A percentile compares a stretch with the other conserved stretches of the same genome.
These are phyloP conservation scores for Dujonia santamariae DNA, from an alignment of 1,139 yeast species.

Conservation along the genomic window DNA sequence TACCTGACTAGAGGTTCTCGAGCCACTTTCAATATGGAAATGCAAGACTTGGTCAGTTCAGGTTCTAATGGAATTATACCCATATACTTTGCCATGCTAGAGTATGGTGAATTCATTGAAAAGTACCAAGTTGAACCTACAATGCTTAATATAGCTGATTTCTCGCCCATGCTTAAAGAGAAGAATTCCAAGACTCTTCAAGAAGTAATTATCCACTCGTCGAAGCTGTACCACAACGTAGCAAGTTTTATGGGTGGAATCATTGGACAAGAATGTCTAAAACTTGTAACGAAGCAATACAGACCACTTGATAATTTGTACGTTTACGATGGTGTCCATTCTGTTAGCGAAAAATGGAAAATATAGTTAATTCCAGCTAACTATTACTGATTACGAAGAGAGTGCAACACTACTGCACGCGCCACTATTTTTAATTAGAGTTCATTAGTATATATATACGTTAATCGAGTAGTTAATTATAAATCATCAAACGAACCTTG, in stretches of 20 bases:
- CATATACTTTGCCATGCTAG: slow-evolving; percentile 36
- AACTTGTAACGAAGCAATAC: slow-evolving; percentile 66
- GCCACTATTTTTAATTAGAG: too few species aligned
- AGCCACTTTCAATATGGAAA: slow-evolving; percentile 14
- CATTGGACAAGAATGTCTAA: slow-evolving; percentile 72
- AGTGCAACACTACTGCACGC: too few species aligned
- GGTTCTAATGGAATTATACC: slow-evolving; percentile 17
- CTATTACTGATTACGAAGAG: too few species aligned
- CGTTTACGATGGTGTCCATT: slow-evolving; percentile 64
- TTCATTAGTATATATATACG: slow-evolving; percentile 6
- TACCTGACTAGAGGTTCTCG: slow-evolving; percentile 37
- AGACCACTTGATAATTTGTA: slow-evolving; percentile 66
- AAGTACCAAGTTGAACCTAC: background rate
- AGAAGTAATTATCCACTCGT: slow-evolving; percentile 30
- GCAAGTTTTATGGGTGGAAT: slow-evolving; percentile 67
- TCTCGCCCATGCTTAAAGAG: background rate
- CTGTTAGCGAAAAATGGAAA: slow-evolving; percentile 51
- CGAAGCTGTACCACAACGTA: slow-evolving; percentile 31
- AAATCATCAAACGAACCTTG: slow-evolving; percentile 75
- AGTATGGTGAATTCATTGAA: slow-evolving; percentile 19
- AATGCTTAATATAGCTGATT: slow-evolving; percentile 1
- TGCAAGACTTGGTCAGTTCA: slow-evolving; percentile 4
- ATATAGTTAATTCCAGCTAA: slow-evolving; percentile 19
- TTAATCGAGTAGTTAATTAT: too few species aligned
- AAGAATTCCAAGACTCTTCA: slow-evolving; percentile 17